These are phyloP conservation scores for Fusarium pilosicola DNA, from an alignment of 2,329 filamentous ascomycete species.

Conservation along the genomic window DNA sequence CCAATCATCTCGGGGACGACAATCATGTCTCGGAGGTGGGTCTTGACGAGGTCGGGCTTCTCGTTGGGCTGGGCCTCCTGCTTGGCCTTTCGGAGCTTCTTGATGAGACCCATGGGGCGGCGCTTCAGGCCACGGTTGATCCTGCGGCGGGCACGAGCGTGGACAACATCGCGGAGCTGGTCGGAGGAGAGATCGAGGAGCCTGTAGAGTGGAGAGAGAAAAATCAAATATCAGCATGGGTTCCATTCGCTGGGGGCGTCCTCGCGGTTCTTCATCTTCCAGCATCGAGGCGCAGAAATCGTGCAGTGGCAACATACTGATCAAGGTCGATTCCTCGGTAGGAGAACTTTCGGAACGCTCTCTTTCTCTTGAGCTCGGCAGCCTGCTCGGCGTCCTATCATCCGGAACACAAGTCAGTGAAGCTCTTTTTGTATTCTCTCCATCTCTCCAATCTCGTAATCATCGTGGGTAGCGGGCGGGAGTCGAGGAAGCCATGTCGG, in stretches of 20 bases:
- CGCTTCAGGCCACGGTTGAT: conserved; percentile 99
- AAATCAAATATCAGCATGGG: conserved; percentile 37
- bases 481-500: conserved; percentile 38
- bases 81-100: conserved; percentile 99
- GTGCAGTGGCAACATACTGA: conserved; percentile 74
- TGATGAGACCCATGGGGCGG: conserved; percentile 99
- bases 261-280: conserved; percentile 15
- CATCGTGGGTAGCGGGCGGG: conserved; percentile 8
- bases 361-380: conserved; percentile 99
- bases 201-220: conserved; percentile 60
- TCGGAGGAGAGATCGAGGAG: conserved; percentile 98
- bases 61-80: conserved; percentile 99
- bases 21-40: conserved; percentile 99
- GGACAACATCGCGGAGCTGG: conserved; percentile 98
- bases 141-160: conserved; percentile 96
- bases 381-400: conserved; percentile 93
- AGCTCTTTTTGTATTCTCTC: conserved; percentile 11
- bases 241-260: conserved; percentile 7
- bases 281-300: conserved; percentile 43
- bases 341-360: conserved; percentile 99
- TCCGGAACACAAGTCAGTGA: conserved; percentile 45
- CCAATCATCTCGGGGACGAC: conserved; percentile 99
- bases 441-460: background rate
- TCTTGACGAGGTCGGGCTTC: conserved; percentile 99
- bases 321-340: conserved; percentile 99